phyloP scores from a whole-genome alignment of 2,329 filamentous ascomycete genomes.

The Colletotrichum somersetense region DNA sequence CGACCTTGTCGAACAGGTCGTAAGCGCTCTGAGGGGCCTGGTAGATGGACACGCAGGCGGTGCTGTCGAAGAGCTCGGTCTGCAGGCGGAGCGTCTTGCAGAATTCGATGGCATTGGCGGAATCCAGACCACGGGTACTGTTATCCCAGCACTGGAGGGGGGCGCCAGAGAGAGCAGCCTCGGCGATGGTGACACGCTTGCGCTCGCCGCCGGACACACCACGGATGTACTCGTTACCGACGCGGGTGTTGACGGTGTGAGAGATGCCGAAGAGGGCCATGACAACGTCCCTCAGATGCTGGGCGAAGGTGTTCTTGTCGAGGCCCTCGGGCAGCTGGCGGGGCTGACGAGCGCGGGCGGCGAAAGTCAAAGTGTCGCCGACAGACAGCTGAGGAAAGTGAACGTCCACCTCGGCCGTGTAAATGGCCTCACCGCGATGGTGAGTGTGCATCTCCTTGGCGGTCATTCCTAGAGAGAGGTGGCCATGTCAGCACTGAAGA shows the following conservation, averaged over 20 bases:
- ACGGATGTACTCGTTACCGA: slow-evolving; percentile 81
- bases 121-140: slow-evolving; percentile 79
- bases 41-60: slow-evolving; percentile 80
- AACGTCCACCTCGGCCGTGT: slow-evolving; percentile 86
- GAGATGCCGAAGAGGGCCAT: slow-evolving; percentile 83
- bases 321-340: slow-evolving; percentile 71
- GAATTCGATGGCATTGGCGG: slow-evolving; percentile 81
- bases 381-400: slow-evolving; percentile 84
- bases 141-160: slow-evolving; percentile 79
- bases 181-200: slow-evolving; percentile 74
- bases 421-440: slow-evolving; percentile 88
- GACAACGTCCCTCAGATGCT: slow-evolving; percentile 76
- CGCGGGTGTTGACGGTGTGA: slow-evolving; percentile 78
- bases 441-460: slow-evolving; percentile 81
- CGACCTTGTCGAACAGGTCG: slow-evolving; percentile 72
- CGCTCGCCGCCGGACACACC: slow-evolving; percentile 82
- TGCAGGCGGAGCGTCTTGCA: slow-evolving; percentile 77
- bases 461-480: slow-evolving; percentile 63
- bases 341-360: slow-evolving; percentile 77
- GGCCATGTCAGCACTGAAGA: slow-evolving; percentile 7
- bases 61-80: slow-evolving; percentile 75
- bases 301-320: slow-evolving; percentile 65
- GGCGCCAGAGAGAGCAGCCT: slow-evolving; percentile 69
- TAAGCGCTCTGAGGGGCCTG: slow-evolving; percentile 76
- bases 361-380: slow-evolving; percentile 83